phyloP scores from a whole-genome alignment of 2,329 filamentous ascomycete species.

The Arthroderma sp. region DNA sequence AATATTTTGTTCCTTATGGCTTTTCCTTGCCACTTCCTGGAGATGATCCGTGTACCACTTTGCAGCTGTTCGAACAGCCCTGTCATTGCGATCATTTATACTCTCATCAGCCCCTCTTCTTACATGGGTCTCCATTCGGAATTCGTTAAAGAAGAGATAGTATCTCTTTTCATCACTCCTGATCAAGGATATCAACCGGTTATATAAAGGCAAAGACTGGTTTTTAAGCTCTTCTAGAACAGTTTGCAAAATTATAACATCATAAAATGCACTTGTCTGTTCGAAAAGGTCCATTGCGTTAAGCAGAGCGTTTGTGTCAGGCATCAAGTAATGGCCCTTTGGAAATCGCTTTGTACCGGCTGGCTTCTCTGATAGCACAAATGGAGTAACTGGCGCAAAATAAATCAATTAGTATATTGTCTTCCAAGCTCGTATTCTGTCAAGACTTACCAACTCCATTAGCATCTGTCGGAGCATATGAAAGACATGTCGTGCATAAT shows the following conservation, averaged over 20 bases:
- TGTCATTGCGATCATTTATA: constrained; percentile 94
- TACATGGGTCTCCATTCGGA: constrained; percentile 82
- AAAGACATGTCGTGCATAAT: constrained; percentile 65
- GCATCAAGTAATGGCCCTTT: constrained; percentile 83
- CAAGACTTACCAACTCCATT: constrained; percentile 54
- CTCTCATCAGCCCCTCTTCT: constrained; percentile 62
- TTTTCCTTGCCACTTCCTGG: constrained; percentile 44
- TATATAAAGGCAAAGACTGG: constrained; percentile 85
- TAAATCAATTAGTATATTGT: not conserved
- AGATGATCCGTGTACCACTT: constrained; percentile 86
- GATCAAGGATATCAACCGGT: constrained; percentile 76
- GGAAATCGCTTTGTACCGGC: constrained; percentile 72
- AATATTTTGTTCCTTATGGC: constrained; percentile 42
- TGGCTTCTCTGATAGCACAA: constrained; percentile 79
- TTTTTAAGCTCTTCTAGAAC: constrained; percentile 94
- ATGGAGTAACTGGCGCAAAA: constrained; percentile 52
- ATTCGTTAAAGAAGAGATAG: constrained; percentile 99
- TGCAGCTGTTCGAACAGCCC: constrained; percentile 73
- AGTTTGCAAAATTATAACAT: constrained; percentile 92
- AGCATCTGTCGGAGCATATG: constrained; percentile 65
- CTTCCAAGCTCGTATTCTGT: not conserved
- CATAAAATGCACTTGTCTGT: constrained; percentile 79
- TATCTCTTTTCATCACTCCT: constrained; percentile 96
- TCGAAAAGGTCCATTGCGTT: constrained; percentile 97
- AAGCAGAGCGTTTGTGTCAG: constrained; percentile 90